Evolutionary conservation across 139 green algal species (phyloP).

Genomic region (Chloropicon primus): DNA sequence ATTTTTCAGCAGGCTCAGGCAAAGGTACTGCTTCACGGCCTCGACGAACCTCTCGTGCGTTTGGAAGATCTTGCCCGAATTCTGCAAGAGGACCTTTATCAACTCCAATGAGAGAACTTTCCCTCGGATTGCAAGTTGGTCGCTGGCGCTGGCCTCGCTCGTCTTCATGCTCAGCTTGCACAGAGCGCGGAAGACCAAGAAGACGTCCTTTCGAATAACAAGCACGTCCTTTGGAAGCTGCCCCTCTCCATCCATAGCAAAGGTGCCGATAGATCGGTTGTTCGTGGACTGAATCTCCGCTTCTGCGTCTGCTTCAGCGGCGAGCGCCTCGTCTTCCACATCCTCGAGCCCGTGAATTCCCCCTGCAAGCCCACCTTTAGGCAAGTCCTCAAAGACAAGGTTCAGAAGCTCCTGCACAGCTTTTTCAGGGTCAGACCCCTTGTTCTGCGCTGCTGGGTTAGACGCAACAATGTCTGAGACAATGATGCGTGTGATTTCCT

Average conservation of each 20-base stretch:
- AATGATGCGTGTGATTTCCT: not conserved
- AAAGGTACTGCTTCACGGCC: conserved; percentile 90
- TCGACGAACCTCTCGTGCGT: conserved; percentile 59
- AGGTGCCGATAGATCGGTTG: not conserved
- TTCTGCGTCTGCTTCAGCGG: not conserved
- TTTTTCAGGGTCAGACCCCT: not conserved
- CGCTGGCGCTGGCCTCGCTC: not conserved
- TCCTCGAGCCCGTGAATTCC: not conserved
- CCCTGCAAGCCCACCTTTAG: not conserved
- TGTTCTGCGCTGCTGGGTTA: not conserved
- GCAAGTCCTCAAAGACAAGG: not conserved
- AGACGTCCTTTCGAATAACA: conserved; percentile 60
- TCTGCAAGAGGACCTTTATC: conserved; percentile 90
- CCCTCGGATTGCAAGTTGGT: not conserved
- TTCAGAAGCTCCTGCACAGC: not conserved
- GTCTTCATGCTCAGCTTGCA: conserved; percentile 86
- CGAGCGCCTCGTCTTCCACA: not conserved
- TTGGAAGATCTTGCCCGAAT: conserved; percentile 71
- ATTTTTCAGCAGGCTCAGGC: conserved; percentile 91
- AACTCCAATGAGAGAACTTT: conserved; percentile 76
- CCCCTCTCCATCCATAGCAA: not conserved
- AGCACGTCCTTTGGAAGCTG: not conserved
- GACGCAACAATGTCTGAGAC: not conserved
- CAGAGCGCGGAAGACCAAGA: conserved; percentile 90
- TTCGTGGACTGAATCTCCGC: not conserved